Evolutionary conservation across 495 filamentous ascomycete species (phyloP), one percentile per base, ranked within the genome.

Genomic region (Aspergillus heteromorphus): DNA sequence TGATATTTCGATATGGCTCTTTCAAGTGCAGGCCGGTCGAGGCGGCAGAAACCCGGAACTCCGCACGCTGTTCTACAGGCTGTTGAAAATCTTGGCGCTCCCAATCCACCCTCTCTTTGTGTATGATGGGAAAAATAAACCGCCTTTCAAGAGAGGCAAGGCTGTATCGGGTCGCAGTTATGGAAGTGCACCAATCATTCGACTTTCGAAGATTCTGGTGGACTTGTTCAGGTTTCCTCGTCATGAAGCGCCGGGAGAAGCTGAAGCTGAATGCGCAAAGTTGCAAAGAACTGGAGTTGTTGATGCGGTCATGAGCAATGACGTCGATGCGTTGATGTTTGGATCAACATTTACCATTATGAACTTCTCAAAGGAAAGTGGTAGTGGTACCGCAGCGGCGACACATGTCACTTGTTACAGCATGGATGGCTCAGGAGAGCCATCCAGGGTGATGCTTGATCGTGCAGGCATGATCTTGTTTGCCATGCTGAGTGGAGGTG

Each of bases 271-370:
- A 72, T 97, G 95, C 55, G 93, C 95, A 0, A 68, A 91, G 1
- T 67, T 99, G 17, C 92, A 99, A 66, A 78, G 80, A 52, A 80
- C 84, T 25, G 91, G 91, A 0, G 76, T 96, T 40, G 95, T 97
- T 2, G 95, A 99, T 70, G 93, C 88, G 0, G 95, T 97, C 11
- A 79, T 99, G 62, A 97, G 89, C 64, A 92, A 99, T 67, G 95
- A 99, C 75, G 91, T 97, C 34, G 95, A 99, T 68, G 91, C 95
- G 2, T 79, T 99, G 61, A 97, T 99, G 95, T 99, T 97, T 66
- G 95, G 95, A 2, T 91, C 88, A 43, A 82, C 78, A 0, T 66
- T 80, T 43, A 93, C 84, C 0, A 71, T 97, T 27, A 81, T 90
- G 54, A 92, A 91, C 61, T 98, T 91, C 83, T 87, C 87, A 0